Conservation (phyloP, 2,329 filamentous ascomycete genomes). For the Nemania sp. region DNA sequence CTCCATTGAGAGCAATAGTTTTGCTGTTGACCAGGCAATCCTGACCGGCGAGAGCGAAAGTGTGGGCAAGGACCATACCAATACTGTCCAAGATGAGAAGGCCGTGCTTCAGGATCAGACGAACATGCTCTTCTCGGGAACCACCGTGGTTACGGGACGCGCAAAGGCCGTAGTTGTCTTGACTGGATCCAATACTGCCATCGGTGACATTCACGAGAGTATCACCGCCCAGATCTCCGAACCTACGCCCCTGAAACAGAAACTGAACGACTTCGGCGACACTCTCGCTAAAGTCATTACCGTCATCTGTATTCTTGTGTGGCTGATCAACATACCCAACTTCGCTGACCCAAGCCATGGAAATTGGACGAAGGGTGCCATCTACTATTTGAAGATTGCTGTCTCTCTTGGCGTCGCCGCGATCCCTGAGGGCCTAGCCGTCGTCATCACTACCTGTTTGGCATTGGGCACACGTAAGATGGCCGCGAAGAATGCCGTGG, state of each 20-base stretch:
- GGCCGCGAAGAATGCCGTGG: constrained; percentile 97
- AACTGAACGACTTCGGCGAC: constrained; percentile 97
- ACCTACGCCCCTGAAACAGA: constrained; percentile 96
- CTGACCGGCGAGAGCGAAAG: constrained; percentile 97
- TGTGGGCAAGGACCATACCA: constrained; percentile 78
- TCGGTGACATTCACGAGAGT: constrained; percentile 98
- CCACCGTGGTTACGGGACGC: constrained; percentile 92
- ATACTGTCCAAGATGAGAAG: constrained; percentile 72
- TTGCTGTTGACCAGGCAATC: constrained; percentile 94
- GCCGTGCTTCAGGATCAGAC: constrained; percentile 96
- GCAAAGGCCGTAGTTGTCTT: constrained; percentile 89
- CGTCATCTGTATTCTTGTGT: constrained; percentile 92
- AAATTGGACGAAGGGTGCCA: constrained; percentile 93
- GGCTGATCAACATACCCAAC: constrained; percentile 97
- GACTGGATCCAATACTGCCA: constrained; percentile 88
- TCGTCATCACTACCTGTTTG: constrained; percentile 98
- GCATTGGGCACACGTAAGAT: constrained; percentile 97
- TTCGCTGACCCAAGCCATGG: constrained; percentile 95
- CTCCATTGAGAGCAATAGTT: constrained; percentile 94
- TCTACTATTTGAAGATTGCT: constrained; percentile 99
- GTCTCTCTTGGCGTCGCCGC: constrained; percentile 97
- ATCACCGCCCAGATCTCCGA: constrained; percentile 98
- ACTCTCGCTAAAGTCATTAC: constrained; percentile 97
- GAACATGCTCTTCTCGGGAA: constrained; percentile 98
- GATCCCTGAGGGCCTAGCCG: constrained; percentile 94